A percentile compares a stretch with the other conserved stretches of the same genome.
Conservation (phyloP, 306 rosid genomes). For the Benincasa hispida region DNA sequence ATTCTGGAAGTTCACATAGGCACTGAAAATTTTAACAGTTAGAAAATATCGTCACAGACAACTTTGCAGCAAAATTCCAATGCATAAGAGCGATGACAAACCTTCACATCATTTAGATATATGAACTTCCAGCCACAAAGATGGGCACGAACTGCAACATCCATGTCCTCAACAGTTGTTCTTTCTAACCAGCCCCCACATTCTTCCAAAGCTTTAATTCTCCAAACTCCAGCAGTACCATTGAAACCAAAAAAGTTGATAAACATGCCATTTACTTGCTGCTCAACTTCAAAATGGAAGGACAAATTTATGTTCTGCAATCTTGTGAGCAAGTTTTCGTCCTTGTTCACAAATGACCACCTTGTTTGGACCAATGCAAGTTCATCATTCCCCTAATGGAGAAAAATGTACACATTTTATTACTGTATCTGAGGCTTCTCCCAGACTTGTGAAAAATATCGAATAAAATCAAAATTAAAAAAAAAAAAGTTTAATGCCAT, state of each 20-base stretch:
- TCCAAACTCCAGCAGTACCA: conserved; percentile 99
- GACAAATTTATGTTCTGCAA: conserved; percentile 85
- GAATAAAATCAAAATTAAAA: neutral
- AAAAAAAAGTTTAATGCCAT: neutral
- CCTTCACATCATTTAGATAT: conserved; percentile 89
- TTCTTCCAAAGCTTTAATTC: conserved; percentile 89
- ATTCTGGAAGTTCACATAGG: conserved; percentile 98
- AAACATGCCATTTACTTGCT: conserved; percentile 85
- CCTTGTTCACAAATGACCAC: conserved; percentile 97
- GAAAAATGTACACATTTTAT: neutral
- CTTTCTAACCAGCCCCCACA: conserved; percentile 99
- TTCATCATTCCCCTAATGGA: conserved; percentile 77
- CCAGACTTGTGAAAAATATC: neutral
- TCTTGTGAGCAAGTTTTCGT: conserved; percentile 94
- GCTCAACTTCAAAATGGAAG: conserved; percentile 98
- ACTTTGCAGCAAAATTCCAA: conserved; percentile 1
- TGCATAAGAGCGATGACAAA: conserved; percentile 12
- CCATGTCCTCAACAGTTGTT: conserved; percentile 99
- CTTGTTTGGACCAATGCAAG: conserved; percentile 90
- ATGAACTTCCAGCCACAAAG: conserved; percentile 98
- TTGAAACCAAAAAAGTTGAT: conserved; percentile 93
- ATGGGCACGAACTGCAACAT: conserved; percentile 97
- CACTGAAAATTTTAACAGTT: conserved; percentile 47
- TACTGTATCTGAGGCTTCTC: neutral
- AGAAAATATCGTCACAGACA: conserved; percentile 12